phyloP scores from a whole-genome alignment of 179 eudicot species.

The Drosera spatulata region DNA sequence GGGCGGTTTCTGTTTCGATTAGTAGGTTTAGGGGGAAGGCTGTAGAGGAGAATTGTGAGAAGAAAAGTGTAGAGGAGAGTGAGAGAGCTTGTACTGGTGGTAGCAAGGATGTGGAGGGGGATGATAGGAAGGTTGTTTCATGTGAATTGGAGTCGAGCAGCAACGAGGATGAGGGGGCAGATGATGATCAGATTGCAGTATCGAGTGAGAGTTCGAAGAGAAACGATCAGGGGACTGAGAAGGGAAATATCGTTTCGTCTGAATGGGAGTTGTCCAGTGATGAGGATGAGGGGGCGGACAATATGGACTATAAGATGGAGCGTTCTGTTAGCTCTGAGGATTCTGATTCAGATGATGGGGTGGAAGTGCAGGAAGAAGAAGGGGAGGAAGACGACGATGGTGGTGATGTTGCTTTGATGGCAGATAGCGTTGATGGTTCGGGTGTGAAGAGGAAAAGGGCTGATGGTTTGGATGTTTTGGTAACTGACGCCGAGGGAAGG shows the following conservation, averaged over 20 bases:
- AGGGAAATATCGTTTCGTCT: neutral
- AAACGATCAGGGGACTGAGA: neutral
- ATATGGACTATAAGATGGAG: conserved; percentile 7
- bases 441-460: neutral
- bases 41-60: neutral
- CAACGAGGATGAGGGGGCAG: neutral
- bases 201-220: neutral
- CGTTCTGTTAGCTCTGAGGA: conserved; percentile 1
- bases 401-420: neutral
- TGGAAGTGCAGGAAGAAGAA: neutral
- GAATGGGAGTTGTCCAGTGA: conserved; percentile 7
- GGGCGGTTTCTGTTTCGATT: neutral
- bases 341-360: conserved; percentile 3
- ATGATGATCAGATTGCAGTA: neutral
- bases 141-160: neutral
- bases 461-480: neutral
- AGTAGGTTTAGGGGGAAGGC: too few relatives aligned
- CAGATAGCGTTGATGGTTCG: neutral
- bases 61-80: neutral
- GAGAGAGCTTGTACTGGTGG: too few relatives aligned
- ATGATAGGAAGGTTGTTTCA: neutral
- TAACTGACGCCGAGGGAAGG: neutral
- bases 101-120: neutral
- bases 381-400: conserved; percentile 3
- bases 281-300: conserved; percentile 7